Conservation (phyloP, 2,329 filamentous ascomycete species). For the Stagonosporopsis tanaceti region DNA sequence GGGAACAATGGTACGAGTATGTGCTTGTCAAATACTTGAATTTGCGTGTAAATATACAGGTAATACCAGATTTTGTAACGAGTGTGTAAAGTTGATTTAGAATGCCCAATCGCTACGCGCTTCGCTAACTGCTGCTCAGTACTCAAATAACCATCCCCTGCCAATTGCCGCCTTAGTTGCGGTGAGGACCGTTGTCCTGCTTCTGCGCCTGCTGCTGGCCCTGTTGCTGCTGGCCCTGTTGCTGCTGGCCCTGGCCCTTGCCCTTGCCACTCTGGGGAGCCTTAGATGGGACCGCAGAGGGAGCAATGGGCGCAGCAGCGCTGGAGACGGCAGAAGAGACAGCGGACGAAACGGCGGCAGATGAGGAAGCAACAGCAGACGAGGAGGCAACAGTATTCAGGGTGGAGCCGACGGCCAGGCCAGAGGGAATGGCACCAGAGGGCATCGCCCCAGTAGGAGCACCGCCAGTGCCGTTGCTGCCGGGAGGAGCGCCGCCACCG, state of each 20-base stretch:
- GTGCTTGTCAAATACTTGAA: slow-evolving; percentile 7
- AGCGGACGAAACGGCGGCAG: slow-evolving; percentile 1
- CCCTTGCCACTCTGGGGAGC: slow-evolving; percentile 12
- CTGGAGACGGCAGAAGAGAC: slow-evolving; percentile 2
- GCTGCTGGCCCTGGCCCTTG: slow-evolving; percentile 8
- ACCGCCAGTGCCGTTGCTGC: slow-evolving; percentile 14
- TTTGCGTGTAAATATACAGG: slow-evolving; percentile 23
- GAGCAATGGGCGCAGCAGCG: neutral
- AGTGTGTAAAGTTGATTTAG: slow-evolving; percentile 25
- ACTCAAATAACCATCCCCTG: neutral
- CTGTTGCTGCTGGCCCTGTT: slow-evolving; percentile 13
- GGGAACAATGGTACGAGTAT: no score
- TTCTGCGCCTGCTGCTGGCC: slow-evolving; percentile 9
- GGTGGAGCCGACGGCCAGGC: slow-evolving; percentile 11
- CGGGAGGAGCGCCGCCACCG: slow-evolving; percentile 25
- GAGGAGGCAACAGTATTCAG: slow-evolving; percentile 17
- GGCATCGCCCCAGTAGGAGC: slow-evolving; percentile 8
- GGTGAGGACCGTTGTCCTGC: slow-evolving; percentile 1
- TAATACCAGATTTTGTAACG: slow-evolving; percentile 23
- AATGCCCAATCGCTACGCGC: slow-evolving; percentile 14
- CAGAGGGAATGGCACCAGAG: slow-evolving; percentile 6
- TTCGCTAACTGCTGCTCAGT: slow-evolving; percentile 16
- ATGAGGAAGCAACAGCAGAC: slow-evolving; percentile 5
- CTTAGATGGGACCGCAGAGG: slow-evolving; percentile 4
- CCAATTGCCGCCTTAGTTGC: neutral